Evolutionary conservation across 768 basidiomycete species (phyloP).

Genomic region (Calvatia gigantea): DNA sequence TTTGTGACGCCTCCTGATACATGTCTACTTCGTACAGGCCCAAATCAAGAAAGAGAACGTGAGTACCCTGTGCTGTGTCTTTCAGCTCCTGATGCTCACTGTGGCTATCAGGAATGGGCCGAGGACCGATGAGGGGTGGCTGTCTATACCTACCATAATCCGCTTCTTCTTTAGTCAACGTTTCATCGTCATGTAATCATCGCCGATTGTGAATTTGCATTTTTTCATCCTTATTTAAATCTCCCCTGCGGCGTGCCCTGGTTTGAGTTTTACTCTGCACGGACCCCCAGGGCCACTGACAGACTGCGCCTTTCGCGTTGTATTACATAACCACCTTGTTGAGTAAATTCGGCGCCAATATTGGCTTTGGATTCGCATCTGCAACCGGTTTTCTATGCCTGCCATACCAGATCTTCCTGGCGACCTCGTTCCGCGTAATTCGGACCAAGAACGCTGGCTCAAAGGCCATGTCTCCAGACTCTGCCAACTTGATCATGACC

Average conservation of each 20-base stretch:
- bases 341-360: background rate
- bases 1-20: slow-evolving; percentile 12
- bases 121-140: slow-evolving; percentile 69
- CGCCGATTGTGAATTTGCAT: slow-evolving; percentile 20
- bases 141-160: slow-evolving; percentile 8
- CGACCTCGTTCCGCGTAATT: slow-evolving; percentile 44
- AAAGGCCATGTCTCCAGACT: slow-evolving; percentile 58
- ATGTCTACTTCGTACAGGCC: slow-evolving; percentile 44
- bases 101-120: slow-evolving; percentile 74
- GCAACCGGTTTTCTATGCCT: slow-evolving; percentile 33
- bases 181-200: slow-evolving; percentile 31
- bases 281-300: no score
- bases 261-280: background rate
- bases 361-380: background rate
- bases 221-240: background rate
- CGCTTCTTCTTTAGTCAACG: slow-evolving; percentile 15
- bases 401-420: slow-evolving; percentile 75
- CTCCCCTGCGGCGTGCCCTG: no score
- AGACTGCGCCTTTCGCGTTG: background rate
- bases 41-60: slow-evolving; percentile 99
- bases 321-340: slow-evolving; percentile 15
- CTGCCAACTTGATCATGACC: slow-evolving; percentile 62
- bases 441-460: slow-evolving; percentile 65
- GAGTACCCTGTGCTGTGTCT: slow-evolving; percentile 28
- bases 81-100: slow-evolving; percentile 16